Evolutionary conservation across 768 basidiomycete genomes (phyloP).

Genomic region (Leccinum barrowsii): DNA sequence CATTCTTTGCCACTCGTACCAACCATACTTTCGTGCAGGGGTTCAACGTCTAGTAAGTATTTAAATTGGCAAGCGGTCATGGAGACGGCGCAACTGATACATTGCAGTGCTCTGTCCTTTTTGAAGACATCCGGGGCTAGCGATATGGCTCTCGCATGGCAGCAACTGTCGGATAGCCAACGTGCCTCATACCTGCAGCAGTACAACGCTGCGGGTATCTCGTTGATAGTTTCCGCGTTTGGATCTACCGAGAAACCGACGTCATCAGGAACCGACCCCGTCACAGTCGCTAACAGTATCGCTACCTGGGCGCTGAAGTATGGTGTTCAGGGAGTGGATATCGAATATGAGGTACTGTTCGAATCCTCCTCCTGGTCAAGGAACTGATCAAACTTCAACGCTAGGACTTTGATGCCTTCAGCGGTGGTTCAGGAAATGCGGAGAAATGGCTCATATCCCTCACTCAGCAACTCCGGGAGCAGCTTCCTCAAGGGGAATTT

Average conservation of each 20-base stretch:
- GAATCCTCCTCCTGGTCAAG: background rate
- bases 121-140: conserved; percentile 36
- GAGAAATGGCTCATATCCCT: conserved; percentile 40
- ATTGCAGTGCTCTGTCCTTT: conserved; percentile 39
- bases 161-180: conserved; percentile 31
- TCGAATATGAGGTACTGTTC: conserved; percentile 44
- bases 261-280: conserved; percentile 31
- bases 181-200: conserved; percentile 42
- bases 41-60: conserved; percentile 33
- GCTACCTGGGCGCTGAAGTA: conserved; percentile 45
- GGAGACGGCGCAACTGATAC: background rate
- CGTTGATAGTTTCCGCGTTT: conserved; percentile 53
- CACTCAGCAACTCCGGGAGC: conserved; percentile 28
- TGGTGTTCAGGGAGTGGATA: conserved; percentile 47
- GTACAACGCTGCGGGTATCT: conserved; percentile 53
- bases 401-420: conserved; percentile 59
- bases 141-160: conserved; percentile 46
- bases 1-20: background rate
- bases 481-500: conserved; percentile 32
- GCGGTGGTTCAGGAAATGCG: conserved; percentile 39
- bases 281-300: conserved; percentile 37
- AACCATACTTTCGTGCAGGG: conserved; percentile 16
- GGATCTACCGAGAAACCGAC: conserved; percentile 41
- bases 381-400: background rate
- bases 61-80: background rate